phyloP scores from a whole-genome alignment of 2,329 filamentous ascomycete species.

The Sporothrix luriei region DNA sequence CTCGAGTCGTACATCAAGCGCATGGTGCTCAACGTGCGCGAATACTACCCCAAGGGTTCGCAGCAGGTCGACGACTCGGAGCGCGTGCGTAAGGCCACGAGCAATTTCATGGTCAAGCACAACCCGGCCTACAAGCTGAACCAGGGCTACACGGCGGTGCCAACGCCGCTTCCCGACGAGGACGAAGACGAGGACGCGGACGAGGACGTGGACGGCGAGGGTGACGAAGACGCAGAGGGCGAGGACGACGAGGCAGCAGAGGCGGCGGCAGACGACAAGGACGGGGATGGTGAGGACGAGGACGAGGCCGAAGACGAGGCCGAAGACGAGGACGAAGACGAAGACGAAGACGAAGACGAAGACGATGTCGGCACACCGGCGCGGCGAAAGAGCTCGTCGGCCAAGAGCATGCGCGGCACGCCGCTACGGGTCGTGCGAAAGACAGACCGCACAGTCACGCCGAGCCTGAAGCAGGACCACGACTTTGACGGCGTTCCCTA shows the following conservation, averaged over 20 bases:
- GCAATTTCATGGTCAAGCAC: constrained; percentile 82
- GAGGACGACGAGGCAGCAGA: not conserved
- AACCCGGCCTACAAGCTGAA: constrained; percentile 78
- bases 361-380: constrained; percentile 31
- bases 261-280: constrained; percentile 26
- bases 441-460: constrained; percentile 30
- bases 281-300: constrained; percentile 34
- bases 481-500: constrained; percentile 63
- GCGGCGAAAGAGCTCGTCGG: constrained; percentile 36
- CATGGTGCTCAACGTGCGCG: constrained; percentile 84
- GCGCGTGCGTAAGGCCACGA: constrained; percentile 79
- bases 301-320: constrained; percentile 36
- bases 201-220: constrained; percentile 42
- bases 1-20: constrained; percentile 86
- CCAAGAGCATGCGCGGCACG: constrained; percentile 27
- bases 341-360: constrained; percentile 38
- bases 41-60: constrained; percentile 74
- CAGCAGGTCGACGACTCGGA: constrained; percentile 81
- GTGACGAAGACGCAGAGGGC: constrained; percentile 48
- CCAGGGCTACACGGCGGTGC: constrained; percentile 67
- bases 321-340: constrained; percentile 41
- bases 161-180: constrained; percentile 71
- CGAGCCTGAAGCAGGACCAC: constrained; percentile 47
- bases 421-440: constrained; percentile 31
- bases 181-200: constrained; percentile 36